Evolutionary conservation across 2,329 filamentous ascomycete genomes (phyloP).

Genomic region (Escovopsis weberi): DNA sequence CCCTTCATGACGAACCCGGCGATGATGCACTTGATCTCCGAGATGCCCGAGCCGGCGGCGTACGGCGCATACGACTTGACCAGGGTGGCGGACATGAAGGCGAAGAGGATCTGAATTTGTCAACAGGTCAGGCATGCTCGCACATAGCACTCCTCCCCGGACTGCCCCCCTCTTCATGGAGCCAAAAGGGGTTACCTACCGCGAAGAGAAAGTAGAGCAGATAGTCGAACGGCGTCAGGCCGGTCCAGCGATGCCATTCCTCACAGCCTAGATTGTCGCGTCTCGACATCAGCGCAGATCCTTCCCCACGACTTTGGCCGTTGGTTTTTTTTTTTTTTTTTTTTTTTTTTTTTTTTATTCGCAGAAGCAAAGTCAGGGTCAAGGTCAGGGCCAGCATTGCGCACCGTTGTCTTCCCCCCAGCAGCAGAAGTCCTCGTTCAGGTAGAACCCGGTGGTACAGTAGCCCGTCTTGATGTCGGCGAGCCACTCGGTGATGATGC

Average conservation of each 20-base stretch:
- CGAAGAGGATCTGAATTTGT: constrained; percentile 51
- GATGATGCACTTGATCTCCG: constrained; percentile 98
- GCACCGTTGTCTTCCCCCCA: constrained; percentile 86
- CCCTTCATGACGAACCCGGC: constrained; percentile 99
- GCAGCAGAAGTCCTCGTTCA: constrained; percentile 96
- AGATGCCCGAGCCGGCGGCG: constrained; percentile 90
- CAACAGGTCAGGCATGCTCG: constrained; percentile 5
- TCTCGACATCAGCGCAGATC: not conserved
- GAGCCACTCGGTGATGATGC: constrained; percentile 94
- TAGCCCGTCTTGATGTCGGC: constrained; percentile 93
- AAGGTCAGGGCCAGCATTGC: too few relatives aligned
- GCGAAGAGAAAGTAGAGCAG: constrained; percentile 77
- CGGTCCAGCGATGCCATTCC: constrained; percentile 83
- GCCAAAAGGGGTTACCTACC: constrained; percentile 31
- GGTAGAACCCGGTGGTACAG: constrained; percentile 87
- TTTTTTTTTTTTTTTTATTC: too few relatives aligned
- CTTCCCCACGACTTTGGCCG: too few relatives aligned
- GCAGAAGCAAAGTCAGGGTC: too few relatives aligned
- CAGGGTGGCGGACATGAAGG: constrained; percentile 65
- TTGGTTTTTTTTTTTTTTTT: too few relatives aligned
- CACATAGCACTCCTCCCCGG: not conserved
- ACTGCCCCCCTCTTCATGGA: too few relatives aligned
- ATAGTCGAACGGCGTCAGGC: constrained; percentile 67
- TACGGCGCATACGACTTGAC: constrained; percentile 92
- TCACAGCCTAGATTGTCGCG: constrained; percentile 47